phyloP scores from a whole-genome alignment of 495 filamentous ascomycete species.

The Lineolata rhizophorae region DNA sequence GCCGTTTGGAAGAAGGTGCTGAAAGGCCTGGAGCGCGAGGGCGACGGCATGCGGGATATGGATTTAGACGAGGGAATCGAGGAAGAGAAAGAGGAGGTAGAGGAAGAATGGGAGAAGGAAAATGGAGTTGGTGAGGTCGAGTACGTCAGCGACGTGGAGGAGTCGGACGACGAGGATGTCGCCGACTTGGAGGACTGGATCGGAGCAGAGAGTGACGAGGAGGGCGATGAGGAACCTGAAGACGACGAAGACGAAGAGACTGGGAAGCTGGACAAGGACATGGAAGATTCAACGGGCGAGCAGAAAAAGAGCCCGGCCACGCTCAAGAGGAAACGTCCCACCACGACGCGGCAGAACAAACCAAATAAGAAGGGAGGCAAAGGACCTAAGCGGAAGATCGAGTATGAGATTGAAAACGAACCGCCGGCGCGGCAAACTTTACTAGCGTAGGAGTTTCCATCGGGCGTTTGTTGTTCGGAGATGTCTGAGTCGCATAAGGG shows the following conservation, averaged over 20 bases:
- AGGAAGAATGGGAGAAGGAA: conserved; percentile 40
- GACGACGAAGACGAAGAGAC: conserved; percentile 21
- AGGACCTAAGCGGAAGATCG: conserved; percentile 23
- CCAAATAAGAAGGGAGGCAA: conserved; percentile 21
- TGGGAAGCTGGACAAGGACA: conserved; percentile 8
- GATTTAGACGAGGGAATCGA: conserved; percentile 71
- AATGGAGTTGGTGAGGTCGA: conserved; percentile 62
- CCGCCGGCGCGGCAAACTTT: conserved; percentile 2
- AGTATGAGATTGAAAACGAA: conserved; percentile 27
- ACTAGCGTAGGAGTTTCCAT: conserved; percentile 7
- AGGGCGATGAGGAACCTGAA: conserved; percentile 11
- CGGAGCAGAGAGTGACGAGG: conserved; percentile 34
- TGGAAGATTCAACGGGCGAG: conserved; percentile 2
- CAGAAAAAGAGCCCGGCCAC: conserved; percentile 20
- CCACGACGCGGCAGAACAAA: conserved; percentile 22
- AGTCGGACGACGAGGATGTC: conserved; percentile 28
- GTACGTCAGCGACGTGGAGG: conserved; percentile 58
- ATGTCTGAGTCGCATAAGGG: too few relatives aligned
- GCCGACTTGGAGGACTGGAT: conserved; percentile 61
- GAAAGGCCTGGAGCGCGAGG: conserved; percentile 64
- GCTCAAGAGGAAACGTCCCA: conserved; percentile 24
- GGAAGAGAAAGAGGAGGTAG: conserved; percentile 48
- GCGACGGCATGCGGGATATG: conserved; percentile 65
- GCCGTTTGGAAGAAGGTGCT: conserved; percentile 95
- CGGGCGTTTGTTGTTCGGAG: too few relatives aligned